These are phyloP conservation scores for Limnomonas spitsbergensis DNA, from an alignment of 139 green algal species.

Conservation along the genomic window DNA sequence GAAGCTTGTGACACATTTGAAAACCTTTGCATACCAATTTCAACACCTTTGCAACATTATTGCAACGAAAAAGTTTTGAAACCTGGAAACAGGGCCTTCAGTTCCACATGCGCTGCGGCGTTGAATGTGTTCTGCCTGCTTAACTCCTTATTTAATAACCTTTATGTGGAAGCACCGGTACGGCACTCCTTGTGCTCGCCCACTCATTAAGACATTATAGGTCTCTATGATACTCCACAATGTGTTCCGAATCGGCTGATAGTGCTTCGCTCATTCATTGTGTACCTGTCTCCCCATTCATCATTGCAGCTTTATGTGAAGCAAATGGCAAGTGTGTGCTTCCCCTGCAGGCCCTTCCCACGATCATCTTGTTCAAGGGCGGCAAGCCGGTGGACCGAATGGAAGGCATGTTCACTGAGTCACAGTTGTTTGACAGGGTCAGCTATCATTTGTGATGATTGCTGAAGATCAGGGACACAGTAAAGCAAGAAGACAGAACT, in stretches of 20 bases:
- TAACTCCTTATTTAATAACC: background rate
- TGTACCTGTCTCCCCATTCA: too few relatives aligned
- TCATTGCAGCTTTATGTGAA: too few relatives aligned
- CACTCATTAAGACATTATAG: too few relatives aligned
- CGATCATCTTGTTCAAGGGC: constrained; percentile 24
- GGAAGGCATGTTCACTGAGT: constrained; percentile 9
- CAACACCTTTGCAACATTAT: background rate
- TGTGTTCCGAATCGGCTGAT: too few relatives aligned
- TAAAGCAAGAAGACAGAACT: too few relatives aligned
- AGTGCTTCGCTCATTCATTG: too few relatives aligned
- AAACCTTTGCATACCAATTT: too few relatives aligned
- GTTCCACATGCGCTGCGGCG: background rate
- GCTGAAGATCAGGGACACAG: too few relatives aligned
- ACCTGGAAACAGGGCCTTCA: background rate
- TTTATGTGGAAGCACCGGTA: too few relatives aligned
- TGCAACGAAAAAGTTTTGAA: background rate
- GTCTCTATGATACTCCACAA: too few relatives aligned
- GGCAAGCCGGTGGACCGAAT: constrained; percentile 24
- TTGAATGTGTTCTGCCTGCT: background rate
- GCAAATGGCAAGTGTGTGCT: too few relatives aligned
- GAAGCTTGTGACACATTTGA: background rate
- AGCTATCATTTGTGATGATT: constrained; percentile 7
- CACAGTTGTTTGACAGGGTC: constrained; percentile 10
- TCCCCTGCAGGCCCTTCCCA: constrained; percentile 18
- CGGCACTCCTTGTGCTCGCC: too few relatives aligned